Percentiles rank a stretch among this genome's conserved stretches.
phyloP scores from a whole-genome alignment of 129 eudicot species.

The Tagetes erecta region DNA sequence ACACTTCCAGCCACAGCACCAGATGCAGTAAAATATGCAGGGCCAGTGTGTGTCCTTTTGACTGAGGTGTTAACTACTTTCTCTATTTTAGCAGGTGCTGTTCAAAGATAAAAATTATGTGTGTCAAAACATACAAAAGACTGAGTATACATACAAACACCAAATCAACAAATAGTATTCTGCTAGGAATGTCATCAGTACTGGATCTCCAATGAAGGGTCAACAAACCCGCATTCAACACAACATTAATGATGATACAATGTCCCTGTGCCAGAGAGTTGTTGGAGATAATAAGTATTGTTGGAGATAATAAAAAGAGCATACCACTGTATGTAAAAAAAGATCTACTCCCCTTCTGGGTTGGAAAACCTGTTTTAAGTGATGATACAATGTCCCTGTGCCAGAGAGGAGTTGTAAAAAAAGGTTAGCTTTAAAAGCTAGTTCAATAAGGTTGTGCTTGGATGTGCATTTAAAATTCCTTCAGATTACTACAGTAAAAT shows the following conservation, averaged over 20 bases:
- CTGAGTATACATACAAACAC: not conserved
- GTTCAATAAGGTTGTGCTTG: not conserved
- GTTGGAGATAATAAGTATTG: not conserved
- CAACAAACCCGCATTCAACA: slow-evolving; percentile 4
- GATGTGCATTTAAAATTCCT: not conserved
- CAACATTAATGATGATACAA: not conserved
- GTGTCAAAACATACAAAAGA: slow-evolving; percentile 14
- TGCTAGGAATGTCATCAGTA: slow-evolving; percentile 2
- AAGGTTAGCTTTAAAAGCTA: not conserved
- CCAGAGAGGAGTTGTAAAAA: slow-evolving; percentile 8
- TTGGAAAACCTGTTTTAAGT: slow-evolving; percentile 12
- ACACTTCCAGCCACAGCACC: slow-evolving; percentile 36
- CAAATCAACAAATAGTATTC: not conserved
- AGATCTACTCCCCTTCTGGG: slow-evolving; percentile 33
- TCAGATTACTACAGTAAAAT: not conserved
- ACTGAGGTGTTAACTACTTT: slow-evolving; percentile 1
- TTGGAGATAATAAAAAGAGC: slow-evolving; percentile 17
- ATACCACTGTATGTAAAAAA: slow-evolving; percentile 40
- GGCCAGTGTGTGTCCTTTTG: slow-evolving; percentile 22
- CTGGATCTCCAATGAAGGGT: not conserved
- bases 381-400: slow-evolving; percentile 32
- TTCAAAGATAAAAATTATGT: not conserved
- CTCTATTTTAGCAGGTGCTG: slow-evolving; percentile 28
- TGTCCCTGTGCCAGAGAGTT: no score
- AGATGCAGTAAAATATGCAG: slow-evolving; percentile 33